Evolutionary conservation across 2,329 filamentous ascomycete genomes (phyloP), one percentile per base, ranked within the genome.

Genomic region (Penicillium hordei): DNA sequence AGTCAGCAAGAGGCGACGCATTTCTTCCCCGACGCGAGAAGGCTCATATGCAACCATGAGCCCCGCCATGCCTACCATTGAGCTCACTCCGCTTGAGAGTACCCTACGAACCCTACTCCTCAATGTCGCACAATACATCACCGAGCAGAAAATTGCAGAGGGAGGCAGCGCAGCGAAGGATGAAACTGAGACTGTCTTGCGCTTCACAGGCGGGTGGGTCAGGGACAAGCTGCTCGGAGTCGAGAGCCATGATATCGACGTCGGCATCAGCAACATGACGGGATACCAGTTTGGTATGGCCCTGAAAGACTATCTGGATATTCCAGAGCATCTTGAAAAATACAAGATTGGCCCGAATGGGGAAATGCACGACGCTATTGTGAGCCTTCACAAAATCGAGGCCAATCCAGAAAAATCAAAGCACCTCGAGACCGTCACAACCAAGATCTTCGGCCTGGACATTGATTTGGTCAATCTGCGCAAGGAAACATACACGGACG

Each of bases 371-470:
- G 82, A 83, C 52, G 87, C 88, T 56, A 81, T 94, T 52, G 88
- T 89, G 49, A 88, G 85, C 61, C 81, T 97, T 33, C 89, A 97
- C 80, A 95, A 91, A 74, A 93, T 97, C 65, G 88, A 89, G 52
- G 89, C 89, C 57, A 97, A 97, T 72, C 93, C 93, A 0, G 92
- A 97, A 69, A 97, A 96, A 77, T 96, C 92, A 21, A 97, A 97
- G 77, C 91, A 97, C 71, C 83, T 97, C 15, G 93, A 96, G 75
- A 97, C 93, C 0, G 90, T 91, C 48, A 96, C 91, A 10, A 91
- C 90, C 25, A 89, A 83, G 63, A 86, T 97, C 57, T 87, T 96
- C 68, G 91, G 89, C 0, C 82, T 95, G 48, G 93, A 97, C 70
- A 84, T 97, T 48, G 93, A 99, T 72, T 87, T 99, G 70, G 94